These are phyloP conservation scores for Mycena epipterygia DNA, from an alignment of 768 basidiomycete species.

Conservation along the genomic window DNA sequence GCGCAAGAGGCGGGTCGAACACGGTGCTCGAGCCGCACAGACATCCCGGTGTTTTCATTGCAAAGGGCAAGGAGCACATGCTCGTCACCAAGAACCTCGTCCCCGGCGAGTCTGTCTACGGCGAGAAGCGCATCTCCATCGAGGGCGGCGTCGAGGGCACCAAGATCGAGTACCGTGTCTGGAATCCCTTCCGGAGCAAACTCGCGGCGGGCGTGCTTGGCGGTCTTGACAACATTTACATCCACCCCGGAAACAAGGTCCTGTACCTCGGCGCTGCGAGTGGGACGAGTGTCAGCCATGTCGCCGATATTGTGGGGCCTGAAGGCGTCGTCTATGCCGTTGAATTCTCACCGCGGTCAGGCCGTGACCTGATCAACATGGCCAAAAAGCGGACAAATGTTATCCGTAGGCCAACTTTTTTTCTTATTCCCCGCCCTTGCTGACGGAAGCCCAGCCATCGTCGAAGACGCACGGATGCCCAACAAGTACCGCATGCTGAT, in stretches of 20 bases:
- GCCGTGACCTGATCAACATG: conserved; percentile 98
- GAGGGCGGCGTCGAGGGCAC: conserved; percentile 81
- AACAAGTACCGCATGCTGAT: conserved; percentile 98
- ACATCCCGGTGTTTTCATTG: conserved; percentile 96
- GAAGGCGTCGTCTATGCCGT: conserved; percentile 98
- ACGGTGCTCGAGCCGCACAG: conserved; percentile 96
- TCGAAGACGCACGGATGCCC: conserved; percentile 97
- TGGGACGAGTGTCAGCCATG: conserved; percentile 98
- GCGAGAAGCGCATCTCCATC: conserved; percentile 96
- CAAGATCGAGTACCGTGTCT: conserved; percentile 97
- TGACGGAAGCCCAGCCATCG: conserved; percentile 72
- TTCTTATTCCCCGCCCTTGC: neutral
- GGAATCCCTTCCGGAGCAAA: conserved; percentile 99
- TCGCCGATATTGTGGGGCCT: conserved; percentile 98
- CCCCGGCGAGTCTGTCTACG: conserved; percentile 98
- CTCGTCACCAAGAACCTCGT: conserved; percentile 98
- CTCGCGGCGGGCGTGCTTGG: conserved; percentile 96
- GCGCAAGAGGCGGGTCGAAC: conserved; percentile 85
- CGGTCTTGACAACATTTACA: conserved; percentile 94
- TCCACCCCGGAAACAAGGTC: conserved; percentile 95
- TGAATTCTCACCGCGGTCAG: conserved; percentile 96
- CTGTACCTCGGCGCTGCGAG: conserved; percentile 98
- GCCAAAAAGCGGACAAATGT: conserved; percentile 99
- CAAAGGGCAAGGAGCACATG: conserved; percentile 96
- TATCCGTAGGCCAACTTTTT: conserved; percentile 76